Conservation (phyloP, 23 red algal species). For the Gracilaria caudata region DNA sequence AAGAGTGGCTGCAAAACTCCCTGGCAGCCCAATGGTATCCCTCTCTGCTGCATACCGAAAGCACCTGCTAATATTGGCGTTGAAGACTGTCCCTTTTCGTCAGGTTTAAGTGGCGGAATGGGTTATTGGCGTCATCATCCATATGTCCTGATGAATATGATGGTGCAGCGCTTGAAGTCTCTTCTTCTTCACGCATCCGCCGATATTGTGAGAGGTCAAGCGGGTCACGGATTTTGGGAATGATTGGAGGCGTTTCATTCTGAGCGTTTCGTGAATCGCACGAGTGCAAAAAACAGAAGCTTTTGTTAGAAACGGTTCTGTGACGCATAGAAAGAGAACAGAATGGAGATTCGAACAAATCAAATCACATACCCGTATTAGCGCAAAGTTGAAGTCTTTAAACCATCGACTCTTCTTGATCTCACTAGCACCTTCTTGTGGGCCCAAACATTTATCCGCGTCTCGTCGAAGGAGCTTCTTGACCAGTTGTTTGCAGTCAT, state of each 20-base stretch:
- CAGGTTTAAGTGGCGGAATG: conserved; percentile 83
- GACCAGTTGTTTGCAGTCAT: conserved; percentile 91
- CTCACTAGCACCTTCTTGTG: conserved; percentile 86
- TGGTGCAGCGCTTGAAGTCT: conserved; percentile 6
- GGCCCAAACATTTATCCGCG: conserved; percentile 80
- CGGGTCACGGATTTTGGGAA: conserved; percentile 80
- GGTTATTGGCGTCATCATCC: conserved; percentile 58
- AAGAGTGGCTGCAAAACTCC: conserved; percentile 23
- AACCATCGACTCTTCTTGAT: conserved; percentile 95
- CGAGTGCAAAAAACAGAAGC: neutral
- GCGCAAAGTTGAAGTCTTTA: conserved; percentile 87
- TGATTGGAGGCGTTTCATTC: conserved; percentile 80
- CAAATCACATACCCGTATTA: conserved; percentile 40
- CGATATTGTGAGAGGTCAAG: conserved; percentile 79
- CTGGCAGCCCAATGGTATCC: conserved; percentile 9
- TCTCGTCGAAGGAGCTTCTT: conserved; percentile 89
- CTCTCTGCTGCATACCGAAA: conserved; percentile 20
- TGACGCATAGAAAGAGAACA: neutral
- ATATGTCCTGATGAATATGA: neutral
- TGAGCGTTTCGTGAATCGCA: neutral
- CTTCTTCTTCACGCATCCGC: conserved; percentile 58
- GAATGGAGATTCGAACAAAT: neutral
- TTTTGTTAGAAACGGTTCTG: neutral
- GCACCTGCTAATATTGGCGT: conserved; percentile 48
- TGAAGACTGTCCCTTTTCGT: conserved; percentile 42